A percentile compares a stretch with the other conserved stretches of the same genome.
These are phyloP conservation scores for Batkoa obscura DNA, from an alignment of 371 early-diverging fungal genomes.

Conservation along the genomic window DNA sequence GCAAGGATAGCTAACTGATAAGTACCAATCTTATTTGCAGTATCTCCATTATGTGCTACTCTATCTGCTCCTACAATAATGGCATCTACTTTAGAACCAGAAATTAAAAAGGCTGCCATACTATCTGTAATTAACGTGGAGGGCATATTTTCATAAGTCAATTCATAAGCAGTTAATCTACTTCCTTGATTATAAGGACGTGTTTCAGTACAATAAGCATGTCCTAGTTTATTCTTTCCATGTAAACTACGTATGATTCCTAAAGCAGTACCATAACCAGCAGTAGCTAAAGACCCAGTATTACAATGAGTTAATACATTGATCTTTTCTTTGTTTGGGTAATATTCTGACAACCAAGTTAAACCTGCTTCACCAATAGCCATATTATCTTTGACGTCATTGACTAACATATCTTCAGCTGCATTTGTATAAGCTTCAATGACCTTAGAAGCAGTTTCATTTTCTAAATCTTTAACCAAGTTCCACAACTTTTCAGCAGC, in stretches of 20 bases:
- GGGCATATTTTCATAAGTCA: conserved; percentile 79
- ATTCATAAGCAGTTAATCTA: conserved; percentile 85
- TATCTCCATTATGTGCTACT: conserved; percentile 91
- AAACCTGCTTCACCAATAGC: conserved; percentile 74
- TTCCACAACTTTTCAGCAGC: conserved; percentile 54
- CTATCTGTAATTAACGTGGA: conserved; percentile 78
- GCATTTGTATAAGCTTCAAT: conserved; percentile 40
- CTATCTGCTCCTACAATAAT: conserved; percentile 94
- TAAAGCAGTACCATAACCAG: conserved; percentile 73
- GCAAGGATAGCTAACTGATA: conserved; percentile 88
- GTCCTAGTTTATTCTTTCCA: conserved; percentile 27
- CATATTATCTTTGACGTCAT: conserved; percentile 73
- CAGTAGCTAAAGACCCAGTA: conserved; percentile 77
- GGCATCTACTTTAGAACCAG: conserved; percentile 38
- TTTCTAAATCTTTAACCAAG: conserved; percentile 13
- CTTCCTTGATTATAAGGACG: conserved; percentile 96
- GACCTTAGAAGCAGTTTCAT: conserved; percentile 14
- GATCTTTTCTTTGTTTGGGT: conserved; percentile 13
- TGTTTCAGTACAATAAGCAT: conserved; percentile 88
- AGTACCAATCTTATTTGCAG: conserved; percentile 96
- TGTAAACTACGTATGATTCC: conserved; percentile 75
- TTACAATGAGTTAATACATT: conserved; percentile 89
- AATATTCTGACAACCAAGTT: conserved; percentile 21
- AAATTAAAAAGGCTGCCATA: conserved; percentile 71
- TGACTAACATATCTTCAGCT: conserved; percentile 67